Evolutionary conservation across 805 yeast genomes (phyloP).

Genomic region (Cyberlindnera saturnus): DNA sequence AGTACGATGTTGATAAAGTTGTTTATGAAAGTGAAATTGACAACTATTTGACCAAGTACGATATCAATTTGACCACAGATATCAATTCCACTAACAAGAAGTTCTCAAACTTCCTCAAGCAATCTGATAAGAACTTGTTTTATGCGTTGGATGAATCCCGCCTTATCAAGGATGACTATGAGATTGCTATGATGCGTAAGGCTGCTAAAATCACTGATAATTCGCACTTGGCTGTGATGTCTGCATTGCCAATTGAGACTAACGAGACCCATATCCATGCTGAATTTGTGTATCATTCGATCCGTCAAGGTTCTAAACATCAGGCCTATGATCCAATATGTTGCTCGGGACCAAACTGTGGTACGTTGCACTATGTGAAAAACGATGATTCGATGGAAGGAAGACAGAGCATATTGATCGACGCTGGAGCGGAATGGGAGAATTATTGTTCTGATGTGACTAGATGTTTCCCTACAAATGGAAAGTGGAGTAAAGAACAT

Average conservation of each 20-base stretch:
- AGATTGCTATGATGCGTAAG: slow-evolving; percentile 65
- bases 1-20: slow-evolving; percentile 81
- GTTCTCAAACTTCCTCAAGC: slow-evolving; percentile 32
- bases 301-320: slow-evolving; percentile 87
- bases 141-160: slow-evolving; percentile 86
- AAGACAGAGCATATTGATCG: slow-evolving; percentile 70
- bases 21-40: slow-evolving; percentile 50
- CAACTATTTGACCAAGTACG: slow-evolving; percentile 22
- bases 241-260: slow-evolving; percentile 79
- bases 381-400: slow-evolving; percentile 61
- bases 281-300: slow-evolving; percentile 87
- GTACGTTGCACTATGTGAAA: slow-evolving; percentile 83
- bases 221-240: slow-evolving; percentile 88
- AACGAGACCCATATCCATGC: slow-evolving; percentile 94
- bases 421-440: slow-evolving; percentile 97
- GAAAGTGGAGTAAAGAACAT: slow-evolving; percentile 87
- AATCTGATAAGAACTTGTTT: slow-evolving; percentile 44
- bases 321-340: slow-evolving; percentile 94
- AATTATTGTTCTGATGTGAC: slow-evolving; percentile 93
- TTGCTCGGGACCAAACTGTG: slow-evolving; percentile 87
- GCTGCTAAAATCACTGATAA: slow-evolving; percentile 85
- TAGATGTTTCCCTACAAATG: slow-evolving; percentile 87
- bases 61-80: slow-evolving; percentile 47
- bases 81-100: slow-evolving; percentile 35
- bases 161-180: slow-evolving; percentile 77